Conservation (phyloP, 2,329 filamentous ascomycete species). For the Setomelanomma holmii region DNA sequence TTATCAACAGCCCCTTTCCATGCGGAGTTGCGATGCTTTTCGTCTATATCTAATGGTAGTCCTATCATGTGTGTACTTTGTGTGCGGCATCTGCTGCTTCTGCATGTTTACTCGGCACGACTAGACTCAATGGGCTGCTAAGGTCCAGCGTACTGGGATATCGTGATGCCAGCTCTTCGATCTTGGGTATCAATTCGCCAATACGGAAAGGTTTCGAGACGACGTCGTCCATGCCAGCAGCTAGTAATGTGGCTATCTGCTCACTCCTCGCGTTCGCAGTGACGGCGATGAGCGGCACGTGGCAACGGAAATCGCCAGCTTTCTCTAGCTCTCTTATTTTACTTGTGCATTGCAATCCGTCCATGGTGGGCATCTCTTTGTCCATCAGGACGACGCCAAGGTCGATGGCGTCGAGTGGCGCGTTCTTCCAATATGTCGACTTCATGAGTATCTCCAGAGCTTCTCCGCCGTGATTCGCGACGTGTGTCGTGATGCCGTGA, state of each 20-base stretch:
- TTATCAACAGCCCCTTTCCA: not conserved
- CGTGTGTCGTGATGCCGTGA: slow-evolving; percentile 53
- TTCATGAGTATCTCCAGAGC: slow-evolving; percentile 54
- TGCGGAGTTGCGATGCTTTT: not conserved
- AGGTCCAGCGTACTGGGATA: slow-evolving; percentile 9
- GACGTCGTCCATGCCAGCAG: slow-evolving; percentile 56
- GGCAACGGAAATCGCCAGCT: slow-evolving; percentile 40
- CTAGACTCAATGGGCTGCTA: not conserved
- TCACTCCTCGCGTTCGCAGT: slow-evolving; percentile 51
- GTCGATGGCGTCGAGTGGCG: slow-evolving; percentile 28
- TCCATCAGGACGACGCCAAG: slow-evolving; percentile 48
- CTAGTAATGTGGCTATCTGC: slow-evolving; percentile 49
- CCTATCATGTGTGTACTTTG: not conserved
- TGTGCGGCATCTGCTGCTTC: not conserved
- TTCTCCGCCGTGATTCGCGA: slow-evolving; percentile 60
- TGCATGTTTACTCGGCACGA: slow-evolving; percentile 7
- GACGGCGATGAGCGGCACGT: slow-evolving; percentile 52
- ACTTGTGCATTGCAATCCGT: slow-evolving; percentile 48
- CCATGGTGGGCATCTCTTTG: slow-evolving; percentile 54
- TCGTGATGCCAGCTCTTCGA: slow-evolving; percentile 53
- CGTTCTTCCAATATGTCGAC: slow-evolving; percentile 52
- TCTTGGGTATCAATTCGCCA: slow-evolving; percentile 58
- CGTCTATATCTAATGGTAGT: not conserved
- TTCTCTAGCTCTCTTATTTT: slow-evolving; percentile 47
- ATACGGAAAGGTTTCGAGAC: slow-evolving; percentile 61